Evolutionary conservation across 371 early-diverging fungal species (phyloP), one percentile per base, ranked within the genome.

Genomic region (Rhizopus delemar): DNA sequence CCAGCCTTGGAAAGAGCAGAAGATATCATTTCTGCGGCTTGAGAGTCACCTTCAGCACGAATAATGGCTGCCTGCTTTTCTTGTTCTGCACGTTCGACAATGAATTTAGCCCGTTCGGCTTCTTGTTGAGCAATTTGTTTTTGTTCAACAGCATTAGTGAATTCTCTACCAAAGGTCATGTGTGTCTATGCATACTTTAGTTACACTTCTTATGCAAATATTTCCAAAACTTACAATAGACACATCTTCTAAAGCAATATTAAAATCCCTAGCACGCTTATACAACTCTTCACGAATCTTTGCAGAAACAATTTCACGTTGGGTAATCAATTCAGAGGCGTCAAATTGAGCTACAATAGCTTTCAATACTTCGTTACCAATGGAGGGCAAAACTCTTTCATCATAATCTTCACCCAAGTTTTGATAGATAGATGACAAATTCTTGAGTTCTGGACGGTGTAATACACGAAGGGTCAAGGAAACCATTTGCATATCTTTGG

Each of bases 281-380:
- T 91, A 82, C 62, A 99, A 84, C 57, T 97, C 97, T 64, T 93
- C 95, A 56, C 96, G 88, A 55, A 99, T 97, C 62, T 90, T 87
- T 51, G 90, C 87, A 16, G 98, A 98, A 3, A 94, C 97, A 56
- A 93, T 83, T 71, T 98, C 98, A 73, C 99, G 90, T 85, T 98
- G 99, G 13, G 99, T 98, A 70, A 98, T 98, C 52, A 98, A 83
- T 75, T 98, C 97, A 57, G 89, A 83, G 54, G 98, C 97, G 75
- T 98, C 96, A 72, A 96, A 99, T 82, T 98, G 99, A 31, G 99
- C 99, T n/a, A 99, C 98, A 54, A 96, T 90, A 58, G 94, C 82
- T 86, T 99, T 99, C 66, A 98, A 84, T 33, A 99, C 98, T 81
- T 99, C 99, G 82, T 99, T 99, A 71, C 97, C 98, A 70, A 99